Evolutionary conservation across 768 basidiomycete genomes (phyloP).

Genomic region (Boletales sp.): DNA sequence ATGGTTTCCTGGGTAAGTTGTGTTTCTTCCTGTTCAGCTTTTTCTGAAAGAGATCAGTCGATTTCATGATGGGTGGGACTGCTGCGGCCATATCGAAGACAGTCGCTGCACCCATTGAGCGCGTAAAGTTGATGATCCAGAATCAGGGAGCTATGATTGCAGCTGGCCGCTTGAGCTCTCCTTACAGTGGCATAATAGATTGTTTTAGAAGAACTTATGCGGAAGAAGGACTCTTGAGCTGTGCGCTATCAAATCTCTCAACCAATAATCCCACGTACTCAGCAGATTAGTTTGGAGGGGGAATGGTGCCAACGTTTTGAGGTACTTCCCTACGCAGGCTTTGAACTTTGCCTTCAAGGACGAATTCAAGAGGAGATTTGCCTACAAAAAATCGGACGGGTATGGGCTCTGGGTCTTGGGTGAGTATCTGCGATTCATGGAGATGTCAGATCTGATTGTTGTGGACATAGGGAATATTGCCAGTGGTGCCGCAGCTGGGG

Average conservation of each 20-base stretch:
- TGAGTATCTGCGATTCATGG: slow-evolving; percentile 2
- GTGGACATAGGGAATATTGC: slow-evolving; percentile 35
- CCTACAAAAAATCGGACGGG: slow-evolving; percentile 34
- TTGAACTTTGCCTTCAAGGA: slow-evolving; percentile 50
- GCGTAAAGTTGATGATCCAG: slow-evolving; percentile 38
- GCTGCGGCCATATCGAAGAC: slow-evolving; percentile 37
- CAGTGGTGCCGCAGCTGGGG: slow-evolving; percentile 43
- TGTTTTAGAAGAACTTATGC: slow-evolving; percentile 33
- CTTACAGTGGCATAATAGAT: slow-evolving; percentile 35
- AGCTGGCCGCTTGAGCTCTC: slow-evolving; percentile 34
- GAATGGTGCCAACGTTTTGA: slow-evolving; percentile 41
- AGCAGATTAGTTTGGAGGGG: slow-evolving; percentile 39
- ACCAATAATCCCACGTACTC: background rate
- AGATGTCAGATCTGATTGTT: background rate
- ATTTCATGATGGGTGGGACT: slow-evolving; percentile 37
- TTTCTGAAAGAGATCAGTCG: slow-evolving; percentile 18
- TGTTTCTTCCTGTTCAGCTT: background rate
- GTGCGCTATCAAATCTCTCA: slow-evolving; percentile 22
- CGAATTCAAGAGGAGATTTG: slow-evolving; percentile 37
- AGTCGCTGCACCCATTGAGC: slow-evolving; percentile 38
- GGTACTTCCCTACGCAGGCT: slow-evolving; percentile 46
- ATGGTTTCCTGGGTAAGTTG: slow-evolving; percentile 18
- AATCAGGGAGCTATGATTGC: slow-evolving; percentile 37
- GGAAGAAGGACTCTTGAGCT: slow-evolving; percentile 37
- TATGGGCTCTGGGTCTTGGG: slow-evolving; percentile 37